Evolutionary conservation across 164 flowering plant genomes (phyloP).

Genomic region (Aristolochia californica): DNA sequence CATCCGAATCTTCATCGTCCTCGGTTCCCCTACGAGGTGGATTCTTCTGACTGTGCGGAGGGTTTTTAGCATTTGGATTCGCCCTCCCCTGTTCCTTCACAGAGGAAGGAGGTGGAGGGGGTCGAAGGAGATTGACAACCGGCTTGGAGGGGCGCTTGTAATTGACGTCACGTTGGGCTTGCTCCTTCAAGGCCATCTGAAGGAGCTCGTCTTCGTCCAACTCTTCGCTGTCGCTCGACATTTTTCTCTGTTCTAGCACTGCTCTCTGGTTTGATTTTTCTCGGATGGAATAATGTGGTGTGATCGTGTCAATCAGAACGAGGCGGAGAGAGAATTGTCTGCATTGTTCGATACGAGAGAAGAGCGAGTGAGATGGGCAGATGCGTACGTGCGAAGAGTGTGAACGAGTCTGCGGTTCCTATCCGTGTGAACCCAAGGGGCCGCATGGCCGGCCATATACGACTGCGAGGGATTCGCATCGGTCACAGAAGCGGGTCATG

Average conservation of each 20-base stretch:
- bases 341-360: no score
- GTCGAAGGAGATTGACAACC: constrained; percentile 60
- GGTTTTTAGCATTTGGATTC: constrained; percentile 1
- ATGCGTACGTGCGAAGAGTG: no score
- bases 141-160: constrained; percentile 39
- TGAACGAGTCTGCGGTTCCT: no score
- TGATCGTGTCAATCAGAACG: not conserved
- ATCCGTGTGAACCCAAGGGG: no score
- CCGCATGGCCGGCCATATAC: no score
- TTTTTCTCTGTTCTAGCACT: constrained; percentile 8
- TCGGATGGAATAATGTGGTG: constrained; percentile 5
- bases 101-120: constrained; percentile 27
- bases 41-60: not conserved
- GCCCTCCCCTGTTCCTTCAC: constrained; percentile 2
- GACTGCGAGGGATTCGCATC: no score
- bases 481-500: no score
- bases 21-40: constrained; percentile 17
- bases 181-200: constrained; percentile 86
- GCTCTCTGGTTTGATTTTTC: not conserved
- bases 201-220: constrained; percentile 95
- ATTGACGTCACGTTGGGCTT: constrained; percentile 45
- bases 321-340: not conserved
- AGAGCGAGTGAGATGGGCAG: no score
- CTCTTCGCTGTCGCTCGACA: constrained; percentile 69
- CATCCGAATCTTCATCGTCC: constrained; percentile 94